phyloP scores from a whole-genome alignment of 2,329 filamentous ascomycete genomes.

The Fusarium compactum region DNA sequence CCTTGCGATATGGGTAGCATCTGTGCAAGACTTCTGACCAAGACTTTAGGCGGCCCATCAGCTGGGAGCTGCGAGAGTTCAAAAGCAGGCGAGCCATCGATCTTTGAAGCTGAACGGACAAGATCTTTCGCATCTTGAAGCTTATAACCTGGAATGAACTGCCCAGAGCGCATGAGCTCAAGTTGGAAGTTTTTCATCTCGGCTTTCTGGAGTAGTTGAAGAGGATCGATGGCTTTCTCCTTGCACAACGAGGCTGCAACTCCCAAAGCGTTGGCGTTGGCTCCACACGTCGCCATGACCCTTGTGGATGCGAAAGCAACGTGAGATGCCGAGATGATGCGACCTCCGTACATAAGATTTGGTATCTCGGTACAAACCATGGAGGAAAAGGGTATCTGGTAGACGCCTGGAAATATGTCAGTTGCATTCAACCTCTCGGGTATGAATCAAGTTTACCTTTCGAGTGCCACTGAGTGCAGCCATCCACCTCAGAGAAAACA shows the following conservation, averaged over 20 bases:
- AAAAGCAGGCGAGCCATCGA: background rate
- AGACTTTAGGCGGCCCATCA: background rate
- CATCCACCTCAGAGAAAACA: slow-evolving; percentile 20
- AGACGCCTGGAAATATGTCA: background rate
- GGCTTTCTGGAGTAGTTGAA: background rate
- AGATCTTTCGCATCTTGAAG: slow-evolving; percentile 16
- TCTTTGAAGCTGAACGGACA: background rate
- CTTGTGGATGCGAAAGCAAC: slow-evolving; percentile 23
- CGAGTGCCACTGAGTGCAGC: slow-evolving; percentile 28
- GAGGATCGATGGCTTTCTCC: background rate
- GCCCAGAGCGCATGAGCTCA: slow-evolving; percentile 21
- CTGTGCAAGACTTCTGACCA: slow-evolving; percentile 19
- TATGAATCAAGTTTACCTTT: background rate
- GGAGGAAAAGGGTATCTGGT: slow-evolving; percentile 17
- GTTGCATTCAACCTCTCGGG: rapidly evolving
- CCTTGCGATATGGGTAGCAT: slow-evolving; percentile 2
- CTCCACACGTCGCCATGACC: slow-evolving; percentile 23
- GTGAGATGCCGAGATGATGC: slow-evolving; percentile 23
- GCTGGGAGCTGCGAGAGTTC: slow-evolving; percentile 3
- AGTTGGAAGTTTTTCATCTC: slow-evolving; percentile 15
- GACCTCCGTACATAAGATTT: slow-evolving; percentile 26
- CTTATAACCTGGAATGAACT: slow-evolving; percentile 21
- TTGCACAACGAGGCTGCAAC: slow-evolving; percentile 15
- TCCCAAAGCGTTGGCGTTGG: slow-evolving; percentile 20
- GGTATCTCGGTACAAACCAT: slow-evolving; percentile 19